phyloP scores from a whole-genome alignment of 352 stramenopile species.

The Pythium sp. region DNA sequence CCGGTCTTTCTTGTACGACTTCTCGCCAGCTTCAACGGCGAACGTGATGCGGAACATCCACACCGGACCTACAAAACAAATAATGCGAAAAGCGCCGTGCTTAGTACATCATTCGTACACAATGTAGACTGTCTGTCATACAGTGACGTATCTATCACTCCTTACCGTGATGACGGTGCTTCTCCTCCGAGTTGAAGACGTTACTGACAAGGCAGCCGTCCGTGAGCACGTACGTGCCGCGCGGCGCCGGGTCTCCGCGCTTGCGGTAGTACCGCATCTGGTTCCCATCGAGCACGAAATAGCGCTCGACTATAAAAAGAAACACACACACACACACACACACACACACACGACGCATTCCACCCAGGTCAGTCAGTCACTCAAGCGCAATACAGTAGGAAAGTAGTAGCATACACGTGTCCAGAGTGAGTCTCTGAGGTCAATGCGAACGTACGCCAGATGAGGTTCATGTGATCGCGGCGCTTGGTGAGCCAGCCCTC shows the following conservation, averaged over 20 bases:
- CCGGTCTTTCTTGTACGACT: slow-evolving; percentile 88
- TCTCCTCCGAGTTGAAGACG: slow-evolving; percentile 88
- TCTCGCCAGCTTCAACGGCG: slow-evolving; percentile 65
- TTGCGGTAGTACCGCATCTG: slow-evolving; percentile 88
- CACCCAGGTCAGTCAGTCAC: slow-evolving; percentile 1
- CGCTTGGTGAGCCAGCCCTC: slow-evolving; percentile 88
- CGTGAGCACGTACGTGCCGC: slow-evolving; percentile 84
- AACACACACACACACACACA: neutral
- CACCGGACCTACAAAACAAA: slow-evolving; percentile 36
- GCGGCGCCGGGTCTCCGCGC: slow-evolving; percentile 74
- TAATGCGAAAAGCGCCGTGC: neutral
- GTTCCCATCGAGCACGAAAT: slow-evolving; percentile 85
- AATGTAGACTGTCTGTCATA: too few relatives aligned
- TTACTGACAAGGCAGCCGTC: slow-evolving; percentile 72
- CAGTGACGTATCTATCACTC: neutral
- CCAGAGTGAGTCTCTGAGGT: neutral
- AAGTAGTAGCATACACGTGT: neutral
- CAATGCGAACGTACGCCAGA: slow-evolving; percentile 62
- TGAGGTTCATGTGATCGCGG: slow-evolving; percentile 89
- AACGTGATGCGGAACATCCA: slow-evolving; percentile 92
- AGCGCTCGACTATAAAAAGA: slow-evolving; percentile 66
- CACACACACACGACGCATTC: neutral
- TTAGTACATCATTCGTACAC: neutral
- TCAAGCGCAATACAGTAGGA: neutral
- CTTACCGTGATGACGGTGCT: slow-evolving; percentile 80